Percentiles rank a stretch among this genome's conserved stretches.
These are phyloP conservation scores for Pleurotus sapidus DNA, from an alignment of 768 basidiomycete genomes.

Conservation along the genomic window DNA sequence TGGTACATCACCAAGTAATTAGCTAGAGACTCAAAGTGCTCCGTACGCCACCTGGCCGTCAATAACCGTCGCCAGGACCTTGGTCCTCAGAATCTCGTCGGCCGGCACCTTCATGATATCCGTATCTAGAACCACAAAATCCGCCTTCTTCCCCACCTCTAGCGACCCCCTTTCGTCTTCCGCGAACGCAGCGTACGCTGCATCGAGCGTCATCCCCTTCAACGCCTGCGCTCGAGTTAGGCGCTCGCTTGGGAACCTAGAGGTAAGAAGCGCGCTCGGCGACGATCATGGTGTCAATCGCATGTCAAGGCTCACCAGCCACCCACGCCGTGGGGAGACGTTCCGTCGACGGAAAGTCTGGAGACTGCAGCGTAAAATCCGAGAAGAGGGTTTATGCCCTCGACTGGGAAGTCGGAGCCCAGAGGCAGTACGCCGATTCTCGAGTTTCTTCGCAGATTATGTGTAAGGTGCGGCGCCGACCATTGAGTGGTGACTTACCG, in stretches of 20 bases:
- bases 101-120: slow-evolving; percentile 69
- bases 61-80: slow-evolving; percentile 59
- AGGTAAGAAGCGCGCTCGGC: slow-evolving; percentile 3
- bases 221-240: slow-evolving; percentile 81
- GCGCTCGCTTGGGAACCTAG: slow-evolving; percentile 76
- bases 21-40: slow-evolving; percentile 3
- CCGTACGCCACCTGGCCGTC: slow-evolving; percentile 61
- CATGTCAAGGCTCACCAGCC: slow-evolving; percentile 64
- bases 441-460: slow-evolving; percentile 39
- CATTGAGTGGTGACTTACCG: slow-evolving; percentile 40
- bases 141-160: slow-evolving; percentile 75
- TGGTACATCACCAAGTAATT: too few relatives aligned
- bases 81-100: slow-evolving; percentile 50
- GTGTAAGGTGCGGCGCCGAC: neutral
- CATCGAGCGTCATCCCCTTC: slow-evolving; percentile 87
- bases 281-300: neutral
- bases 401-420: slow-evolving; percentile 94
- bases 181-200: slow-evolving; percentile 84
- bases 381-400: slow-evolving; percentile 83
- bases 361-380: slow-evolving; percentile 91
- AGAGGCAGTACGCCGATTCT: slow-evolving; percentile 62
- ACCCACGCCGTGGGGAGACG: slow-evolving; percentile 75
- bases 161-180: slow-evolving; percentile 74
- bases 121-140: slow-evolving; percentile 80
- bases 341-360: slow-evolving; percentile 62